A percentile compares a stretch with the other conserved stretches of the same genome.
phyloP scores from a whole-genome alignment of 2,329 filamentous ascomycete genomes.

The Fusarium oxysporum region DNA sequence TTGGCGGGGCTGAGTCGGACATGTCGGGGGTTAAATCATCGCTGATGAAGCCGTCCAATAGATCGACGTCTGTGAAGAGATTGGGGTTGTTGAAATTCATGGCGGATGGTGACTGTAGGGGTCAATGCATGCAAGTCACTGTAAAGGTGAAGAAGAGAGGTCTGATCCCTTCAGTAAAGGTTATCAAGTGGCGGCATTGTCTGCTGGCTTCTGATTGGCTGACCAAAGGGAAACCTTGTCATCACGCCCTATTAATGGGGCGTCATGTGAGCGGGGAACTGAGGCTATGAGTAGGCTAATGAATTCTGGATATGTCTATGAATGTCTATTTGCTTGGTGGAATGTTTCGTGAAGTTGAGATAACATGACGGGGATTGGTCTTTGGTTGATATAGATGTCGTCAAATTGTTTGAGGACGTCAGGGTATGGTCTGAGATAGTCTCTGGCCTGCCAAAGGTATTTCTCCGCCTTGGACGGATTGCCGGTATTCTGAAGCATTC shows the following conservation, averaged over 20 bases:
- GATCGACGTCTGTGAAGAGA: constrained; percentile 30
- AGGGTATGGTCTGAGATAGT: constrained; percentile 30
- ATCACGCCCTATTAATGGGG: constrained; percentile 43
- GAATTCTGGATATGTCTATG: not conserved
- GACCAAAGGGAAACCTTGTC: constrained; percentile 26
- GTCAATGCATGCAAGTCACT: constrained; percentile 21
- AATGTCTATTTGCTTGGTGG: not conserved
- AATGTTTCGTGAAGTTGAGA: constrained; percentile 29
- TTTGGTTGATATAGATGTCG: constrained; percentile 34
- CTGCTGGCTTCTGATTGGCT: constrained; percentile 17
- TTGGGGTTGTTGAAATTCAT: constrained; percentile 20
- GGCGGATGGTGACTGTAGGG: not conserved
- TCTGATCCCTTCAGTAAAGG: constrained; percentile 8
- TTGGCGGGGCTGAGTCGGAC: constrained; percentile 16
- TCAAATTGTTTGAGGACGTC: constrained; percentile 32
- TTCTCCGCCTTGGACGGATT: constrained; percentile 32
- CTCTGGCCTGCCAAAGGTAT: constrained; percentile 35
- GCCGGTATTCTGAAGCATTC: constrained; percentile 28
- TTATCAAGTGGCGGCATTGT: constrained; percentile 16
- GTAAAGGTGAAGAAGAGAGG: constrained; percentile 22
- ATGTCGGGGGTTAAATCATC: constrained; percentile 25
- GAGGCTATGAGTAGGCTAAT: not conserved
- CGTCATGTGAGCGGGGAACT: constrained; percentile 30
- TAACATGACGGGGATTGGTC: constrained; percentile 30
- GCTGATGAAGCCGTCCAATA: constrained; percentile 32